phyloP scores from a whole-genome alignment of 345 rosid species.

The Gossypium mustelinum region DNA sequence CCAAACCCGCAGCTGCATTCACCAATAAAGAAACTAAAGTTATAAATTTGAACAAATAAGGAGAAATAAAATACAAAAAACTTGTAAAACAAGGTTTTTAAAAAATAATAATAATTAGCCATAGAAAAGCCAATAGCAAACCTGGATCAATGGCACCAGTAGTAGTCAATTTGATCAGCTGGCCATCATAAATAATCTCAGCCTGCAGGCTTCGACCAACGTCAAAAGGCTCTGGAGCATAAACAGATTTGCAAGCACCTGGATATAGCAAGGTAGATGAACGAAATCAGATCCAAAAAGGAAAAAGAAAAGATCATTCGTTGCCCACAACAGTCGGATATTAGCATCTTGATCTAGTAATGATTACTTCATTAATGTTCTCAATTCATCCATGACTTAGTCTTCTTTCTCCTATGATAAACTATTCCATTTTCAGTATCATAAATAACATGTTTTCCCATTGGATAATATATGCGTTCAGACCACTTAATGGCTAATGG shows the following conservation, averaged over 20 bases:
- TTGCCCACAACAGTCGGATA: neutral
- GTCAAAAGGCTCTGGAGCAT: constrained; percentile 94
- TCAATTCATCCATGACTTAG: neutral
- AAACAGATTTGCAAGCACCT: constrained; percentile 88
- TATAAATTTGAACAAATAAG: neutral
- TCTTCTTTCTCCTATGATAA: neutral
- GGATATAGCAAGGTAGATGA: constrained; percentile 21
- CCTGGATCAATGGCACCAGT: constrained; percentile 84
- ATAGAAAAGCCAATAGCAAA: constrained; percentile 20
- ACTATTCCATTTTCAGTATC: neutral
- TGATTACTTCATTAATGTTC: neutral
- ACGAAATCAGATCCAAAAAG: constrained; percentile 14
- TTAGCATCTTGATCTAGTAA: neutral
- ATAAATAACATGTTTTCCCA: neutral
- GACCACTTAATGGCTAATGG: constrained; percentile 1
- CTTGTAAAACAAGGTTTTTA: neutral
- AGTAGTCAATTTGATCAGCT: constrained; percentile 50
- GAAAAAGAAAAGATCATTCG: neutral
- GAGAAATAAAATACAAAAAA: neutral
- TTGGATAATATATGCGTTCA: neutral
- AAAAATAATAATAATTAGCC: neutral
- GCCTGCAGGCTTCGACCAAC: constrained; percentile 73
- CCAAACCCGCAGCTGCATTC: constrained; percentile 86
- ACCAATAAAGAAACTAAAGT: neutral
- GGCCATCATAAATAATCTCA: constrained; percentile 54